phyloP scores from a whole-genome alignment of 164 flowering plant species.

The Vitis amurensis region DNA sequence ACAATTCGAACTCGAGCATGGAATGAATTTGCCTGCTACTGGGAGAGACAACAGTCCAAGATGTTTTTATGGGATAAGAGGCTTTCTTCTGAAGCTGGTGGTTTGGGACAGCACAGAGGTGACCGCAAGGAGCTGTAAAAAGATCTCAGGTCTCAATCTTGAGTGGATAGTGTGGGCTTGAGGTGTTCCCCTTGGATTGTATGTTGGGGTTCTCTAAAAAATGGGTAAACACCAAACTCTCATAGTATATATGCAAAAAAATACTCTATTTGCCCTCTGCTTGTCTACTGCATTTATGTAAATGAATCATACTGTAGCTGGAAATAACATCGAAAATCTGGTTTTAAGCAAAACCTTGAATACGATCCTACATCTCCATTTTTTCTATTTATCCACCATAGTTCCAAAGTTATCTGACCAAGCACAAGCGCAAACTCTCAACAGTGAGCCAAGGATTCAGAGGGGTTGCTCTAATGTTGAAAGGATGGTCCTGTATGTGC shows the following conservation, averaged over 20 bases:
- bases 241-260: conserved; percentile 18
- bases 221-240: conserved; percentile 6
- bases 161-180: conserved; percentile 15
- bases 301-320: no score
- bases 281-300: no score
- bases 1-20: conserved; percentile 50
- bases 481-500: no score
- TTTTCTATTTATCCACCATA: no score
- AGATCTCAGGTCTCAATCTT: not conserved
- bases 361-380: no score
- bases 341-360: no score
- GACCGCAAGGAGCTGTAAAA: conserved; percentile 24
- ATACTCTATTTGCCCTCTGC: not conserved
- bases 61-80: conserved; percentile 91
- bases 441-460: no score
- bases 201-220: conserved; percentile 28
- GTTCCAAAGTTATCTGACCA: no score
- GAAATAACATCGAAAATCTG: no score
- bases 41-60: conserved; percentile 54
- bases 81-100: conserved; percentile 79
- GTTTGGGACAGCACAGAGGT: conserved; percentile 36
- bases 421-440: no score
- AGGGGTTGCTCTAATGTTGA: no score
- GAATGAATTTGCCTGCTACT: conserved; percentile 48
- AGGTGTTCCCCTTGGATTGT: conserved; percentile 31